Percentiles rank a stretch among this genome's conserved stretches.
Evolutionary conservation across 129 eudicot genomes (phyloP).

Genomic region (Chrysanthemum makinoi): DNA sequence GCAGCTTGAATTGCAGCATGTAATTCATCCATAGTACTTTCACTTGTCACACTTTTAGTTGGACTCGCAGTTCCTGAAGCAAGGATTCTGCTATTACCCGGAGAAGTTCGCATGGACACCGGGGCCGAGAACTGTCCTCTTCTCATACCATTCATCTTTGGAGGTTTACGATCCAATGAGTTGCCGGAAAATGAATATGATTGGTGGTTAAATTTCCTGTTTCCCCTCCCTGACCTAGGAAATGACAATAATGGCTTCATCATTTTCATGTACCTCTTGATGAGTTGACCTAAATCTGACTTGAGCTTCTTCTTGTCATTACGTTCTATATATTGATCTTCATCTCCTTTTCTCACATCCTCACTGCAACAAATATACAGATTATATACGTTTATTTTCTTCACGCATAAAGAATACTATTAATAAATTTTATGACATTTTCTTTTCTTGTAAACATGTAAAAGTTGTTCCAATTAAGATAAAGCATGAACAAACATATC

Average conservation of each 20-base stretch:
- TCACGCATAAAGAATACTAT: too few species aligned
- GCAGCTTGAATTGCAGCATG: conserved; percentile 98
- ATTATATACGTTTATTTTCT: too few species aligned
- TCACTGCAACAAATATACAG: too few species aligned
- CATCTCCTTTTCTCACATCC: conserved; percentile 14
- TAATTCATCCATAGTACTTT: conserved; percentile 88
- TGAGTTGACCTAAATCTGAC: conserved; percentile 49
- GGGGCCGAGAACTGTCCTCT: conserved; percentile 80
- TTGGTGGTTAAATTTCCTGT: conserved; percentile 31
- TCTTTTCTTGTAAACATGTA: too few species aligned
- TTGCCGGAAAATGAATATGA: conserved; percentile 64
- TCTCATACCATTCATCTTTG: conserved; percentile 19
- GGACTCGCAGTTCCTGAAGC: conserved; percentile 35
- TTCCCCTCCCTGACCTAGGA: conserved; percentile 36
- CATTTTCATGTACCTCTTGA: conserved; percentile 76
- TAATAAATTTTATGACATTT: too few species aligned
- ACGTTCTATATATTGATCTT: conserved; percentile 21
- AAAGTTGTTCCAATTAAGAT: too few species aligned
- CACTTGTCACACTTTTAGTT: conserved; percentile 40
- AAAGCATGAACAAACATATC: too few species aligned
- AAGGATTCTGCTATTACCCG: conserved; percentile 69
- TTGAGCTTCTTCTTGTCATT: conserved; percentile 39
- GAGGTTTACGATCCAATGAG: conserved; percentile 22
- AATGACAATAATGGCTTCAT: conserved; percentile 56
- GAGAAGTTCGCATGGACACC: conserved; percentile 76